Percentiles rank a stretch among this genome's conserved stretches.
These are phyloP conservation scores for Collybia sordida DNA, from an alignment of 768 basidiomycete genomes.

Conservation along the genomic window DNA sequence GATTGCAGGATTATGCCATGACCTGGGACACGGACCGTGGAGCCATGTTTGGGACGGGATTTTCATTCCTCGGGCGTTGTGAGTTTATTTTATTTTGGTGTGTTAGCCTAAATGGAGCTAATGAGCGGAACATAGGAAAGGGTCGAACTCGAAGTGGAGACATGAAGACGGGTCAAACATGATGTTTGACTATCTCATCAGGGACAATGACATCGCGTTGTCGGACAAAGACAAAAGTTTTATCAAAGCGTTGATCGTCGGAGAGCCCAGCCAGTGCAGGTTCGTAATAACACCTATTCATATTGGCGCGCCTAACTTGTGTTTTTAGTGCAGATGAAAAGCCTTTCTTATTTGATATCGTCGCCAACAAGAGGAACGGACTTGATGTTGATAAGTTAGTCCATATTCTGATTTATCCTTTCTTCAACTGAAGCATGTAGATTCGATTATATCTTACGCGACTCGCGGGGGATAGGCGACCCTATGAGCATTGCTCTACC, in stretches of 20 bases:
- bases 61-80: slow-evolving; percentile 73
- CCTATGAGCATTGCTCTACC: slow-evolving; percentile 48
- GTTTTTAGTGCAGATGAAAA: slow-evolving; percentile 51
- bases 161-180: slow-evolving; percentile 81
- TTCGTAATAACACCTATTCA: slow-evolving; percentile 28
- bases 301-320: background rate
- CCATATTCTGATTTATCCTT: background rate
- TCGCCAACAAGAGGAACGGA: slow-evolving; percentile 79
- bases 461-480: slow-evolving; percentile 72
- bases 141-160: slow-evolving; percentile 49
- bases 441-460: slow-evolving; percentile 81
- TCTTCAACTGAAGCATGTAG: slow-evolving; percentile 30
- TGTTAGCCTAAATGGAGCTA: background rate
- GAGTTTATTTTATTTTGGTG: slow-evolving; percentile 20
- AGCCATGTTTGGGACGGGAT: slow-evolving; percentile 79
- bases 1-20: slow-evolving; percentile 80
- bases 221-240: slow-evolving; percentile 49
- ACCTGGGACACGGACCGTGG: slow-evolving; percentile 86
- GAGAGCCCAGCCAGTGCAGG: slow-evolving; percentile 52
- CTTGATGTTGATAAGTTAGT: slow-evolving; percentile 84
- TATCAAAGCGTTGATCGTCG: slow-evolving; percentile 79
- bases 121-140: slow-evolving; percentile 34
- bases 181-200: slow-evolving; percentile 75
- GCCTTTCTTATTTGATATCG: slow-evolving; percentile 79
- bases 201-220: slow-evolving; percentile 53